phyloP scores from a whole-genome alignment of 805 yeast species.

The Myxozyma sirexii region DNA sequence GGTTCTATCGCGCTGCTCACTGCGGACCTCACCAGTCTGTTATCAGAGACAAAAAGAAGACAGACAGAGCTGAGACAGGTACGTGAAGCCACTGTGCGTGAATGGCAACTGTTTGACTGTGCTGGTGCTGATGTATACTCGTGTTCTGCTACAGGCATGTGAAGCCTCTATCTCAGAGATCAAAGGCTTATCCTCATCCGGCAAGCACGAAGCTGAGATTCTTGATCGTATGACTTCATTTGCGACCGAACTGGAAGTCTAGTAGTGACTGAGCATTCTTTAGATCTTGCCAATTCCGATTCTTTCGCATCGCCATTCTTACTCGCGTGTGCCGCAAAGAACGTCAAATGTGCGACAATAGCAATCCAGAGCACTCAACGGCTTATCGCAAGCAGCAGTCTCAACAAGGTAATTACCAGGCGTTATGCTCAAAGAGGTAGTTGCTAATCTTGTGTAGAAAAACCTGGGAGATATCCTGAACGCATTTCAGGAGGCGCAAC shows the following conservation, averaged over 20 bases:
- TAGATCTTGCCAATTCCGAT: constrained; percentile 49
- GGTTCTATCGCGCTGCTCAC: constrained; percentile 53
- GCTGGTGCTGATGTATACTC: background rate
- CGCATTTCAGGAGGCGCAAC: constrained; percentile 72
- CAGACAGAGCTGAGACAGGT: constrained; percentile 68
- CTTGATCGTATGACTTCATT: constrained; percentile 33
- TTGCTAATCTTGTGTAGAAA: background rate
- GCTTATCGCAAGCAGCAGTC: constrained; percentile 55
- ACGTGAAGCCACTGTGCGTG: constrained; percentile 39
- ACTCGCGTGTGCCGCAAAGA: constrained; percentile 71
- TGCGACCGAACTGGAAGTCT: background rate
- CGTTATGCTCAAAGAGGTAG: too few species aligned
- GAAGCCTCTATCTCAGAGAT: constrained; percentile 33
- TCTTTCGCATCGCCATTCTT: constrained; percentile 70
- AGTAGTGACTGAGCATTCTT: background rate
- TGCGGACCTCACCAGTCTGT: constrained; percentile 61
- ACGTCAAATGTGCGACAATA: constrained; percentile 69
- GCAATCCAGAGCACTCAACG: constrained; percentile 73
- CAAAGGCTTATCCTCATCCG: constrained; percentile 22
- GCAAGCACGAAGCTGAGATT: constrained; percentile 35
- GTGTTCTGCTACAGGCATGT: constrained; percentile 36
- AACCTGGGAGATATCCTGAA: constrained; percentile 57
- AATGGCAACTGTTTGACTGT: background rate
- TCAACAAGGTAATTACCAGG: constrained; percentile 59
- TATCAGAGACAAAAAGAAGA: constrained; percentile 71